Conservation (phyloP, 352 stramenopile species). For the Phytophthora multivora region DNA sequence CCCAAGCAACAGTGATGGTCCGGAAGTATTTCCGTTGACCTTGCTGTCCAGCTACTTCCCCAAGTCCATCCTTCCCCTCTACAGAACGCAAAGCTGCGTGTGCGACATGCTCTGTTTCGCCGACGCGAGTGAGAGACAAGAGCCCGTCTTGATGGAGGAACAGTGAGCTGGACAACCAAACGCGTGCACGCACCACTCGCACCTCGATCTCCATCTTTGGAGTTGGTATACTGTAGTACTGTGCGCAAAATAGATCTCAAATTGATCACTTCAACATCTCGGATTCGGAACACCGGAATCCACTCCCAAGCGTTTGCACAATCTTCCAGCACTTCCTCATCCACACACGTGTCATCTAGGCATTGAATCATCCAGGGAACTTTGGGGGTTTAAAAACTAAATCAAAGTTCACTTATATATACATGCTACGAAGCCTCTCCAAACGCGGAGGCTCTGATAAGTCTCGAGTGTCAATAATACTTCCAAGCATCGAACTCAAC, state of each 20-base stretch:
- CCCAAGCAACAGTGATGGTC: constrained; percentile 36
- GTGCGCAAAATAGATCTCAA: constrained; percentile 11
- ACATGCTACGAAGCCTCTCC: constrained; percentile 20
- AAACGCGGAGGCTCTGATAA: constrained; percentile 21
- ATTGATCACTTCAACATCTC: constrained; percentile 6
- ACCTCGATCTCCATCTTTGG: constrained; percentile 39
- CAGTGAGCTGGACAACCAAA: constrained; percentile 46
- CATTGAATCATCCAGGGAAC: neutral
- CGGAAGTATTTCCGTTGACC: constrained; percentile 15
- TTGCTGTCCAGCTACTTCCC: constrained; percentile 4
- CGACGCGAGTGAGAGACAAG: constrained; percentile 37
- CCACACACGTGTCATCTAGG: neutral
- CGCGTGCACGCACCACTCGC: constrained; percentile 36
- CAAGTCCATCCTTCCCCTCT: constrained; percentile 7
- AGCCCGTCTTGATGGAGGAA: constrained; percentile 41
- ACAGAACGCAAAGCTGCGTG: constrained; percentile 35
- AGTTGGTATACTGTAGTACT: neutral
- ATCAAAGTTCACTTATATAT: constrained; percentile 30
- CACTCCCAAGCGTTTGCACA: neutral
- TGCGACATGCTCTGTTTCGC: constrained; percentile 26
- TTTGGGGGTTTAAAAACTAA: neutral
- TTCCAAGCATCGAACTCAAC: constrained; percentile 31
- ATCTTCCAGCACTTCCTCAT: neutral
- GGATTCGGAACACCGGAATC: constrained; percentile 1
- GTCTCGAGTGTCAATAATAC: constrained; percentile 35